Conservation (phyloP, 495 filamentous ascomycete species). For the Tuber magnatum region DNA sequence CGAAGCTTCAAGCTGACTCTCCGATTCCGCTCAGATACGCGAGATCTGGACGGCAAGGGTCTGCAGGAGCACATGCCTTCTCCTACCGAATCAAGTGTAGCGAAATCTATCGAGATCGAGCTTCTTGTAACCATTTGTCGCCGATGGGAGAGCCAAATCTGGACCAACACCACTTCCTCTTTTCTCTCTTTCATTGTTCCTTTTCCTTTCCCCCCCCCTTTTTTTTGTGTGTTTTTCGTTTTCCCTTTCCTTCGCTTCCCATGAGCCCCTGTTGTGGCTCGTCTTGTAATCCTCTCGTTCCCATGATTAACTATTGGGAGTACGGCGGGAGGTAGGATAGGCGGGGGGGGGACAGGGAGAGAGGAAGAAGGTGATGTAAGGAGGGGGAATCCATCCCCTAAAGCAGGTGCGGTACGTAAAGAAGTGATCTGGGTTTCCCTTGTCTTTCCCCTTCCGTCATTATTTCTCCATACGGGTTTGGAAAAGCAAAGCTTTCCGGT, state of each 20-base stretch:
- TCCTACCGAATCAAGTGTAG: not conserved
- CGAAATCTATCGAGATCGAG: conserved; percentile 5
- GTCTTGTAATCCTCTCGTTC: not conserved
- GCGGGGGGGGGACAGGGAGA: not conserved
- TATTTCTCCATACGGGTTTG: not conserved
- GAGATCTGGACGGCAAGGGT: conserved; percentile 3
- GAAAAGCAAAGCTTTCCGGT: not conserved
- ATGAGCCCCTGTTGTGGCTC: not conserved
- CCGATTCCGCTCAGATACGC: conserved; percentile 1
- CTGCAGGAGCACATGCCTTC: not conserved
- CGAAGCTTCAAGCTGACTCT: not conserved
- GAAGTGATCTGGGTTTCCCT: not conserved
- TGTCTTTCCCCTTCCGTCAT: not conserved
- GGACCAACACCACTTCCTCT: not conserved
- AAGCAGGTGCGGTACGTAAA: not conserved
- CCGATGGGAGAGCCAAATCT: not conserved
- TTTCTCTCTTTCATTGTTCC: not conserved
- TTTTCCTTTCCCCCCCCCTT: too few relatives aligned
- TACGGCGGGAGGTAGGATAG: not conserved
- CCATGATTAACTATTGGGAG: not conserved
- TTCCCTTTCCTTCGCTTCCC: not conserved
- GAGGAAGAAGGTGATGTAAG: not conserved
- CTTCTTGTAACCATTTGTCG: not conserved
- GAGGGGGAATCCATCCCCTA: not conserved
- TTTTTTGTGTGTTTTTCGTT: not conserved